Base-by-base conservation (phyloP, 495 filamentous ascomycete species). In the Daldinia bambusicola region DNA sequence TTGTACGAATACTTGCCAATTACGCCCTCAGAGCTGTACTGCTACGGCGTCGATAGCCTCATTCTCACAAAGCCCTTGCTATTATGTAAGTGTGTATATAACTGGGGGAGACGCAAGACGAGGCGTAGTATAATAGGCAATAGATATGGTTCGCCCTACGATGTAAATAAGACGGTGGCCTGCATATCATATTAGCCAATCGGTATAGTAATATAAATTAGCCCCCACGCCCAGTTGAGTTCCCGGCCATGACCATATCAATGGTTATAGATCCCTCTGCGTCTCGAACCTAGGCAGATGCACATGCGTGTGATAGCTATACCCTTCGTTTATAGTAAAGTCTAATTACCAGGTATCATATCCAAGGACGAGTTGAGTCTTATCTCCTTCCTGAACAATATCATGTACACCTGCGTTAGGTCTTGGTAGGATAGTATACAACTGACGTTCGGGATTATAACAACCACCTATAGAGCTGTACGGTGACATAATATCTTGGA, bases 221-320 rank as follows among this genome's bases (percentile, higher is more conserved):
- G 38, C 69, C 69, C 69, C 69, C 69, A 68, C 69, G 60, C 26
- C 12, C 20, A 68, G 69, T 45, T 68, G 53, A 55, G 48, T 60
- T 52, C 50, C 16, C 18, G 10, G 18, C 41, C 37, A 53, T 50
- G 53, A 18, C 13, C 5, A n/a, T 48, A 48, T 48, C 18, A 34
- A 14, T 36, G 12, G 48, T 63, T 20, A 50, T 63, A 40, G 52
- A 59, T 71, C 41, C 62, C 14, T 52, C 40, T 5, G 53, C 37
- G 52, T 13, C 58, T 63, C 26, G 36, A 71, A 32, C 43, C 53
- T 37, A 58, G 30, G 10, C 34, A 60, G 55, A 51, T 14, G 18
- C 45, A 9, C n/a, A 30, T 53, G 50, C 10, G 14, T 31, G 12
- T 43, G 12, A 31, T 32, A 32, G 26, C 26, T 53, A 1, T 13